Evolutionary conservation across 768 basidiomycete genomes (phyloP), one percentile per base, ranked within the genome.

Genomic region (Pisolithus albus): DNA sequence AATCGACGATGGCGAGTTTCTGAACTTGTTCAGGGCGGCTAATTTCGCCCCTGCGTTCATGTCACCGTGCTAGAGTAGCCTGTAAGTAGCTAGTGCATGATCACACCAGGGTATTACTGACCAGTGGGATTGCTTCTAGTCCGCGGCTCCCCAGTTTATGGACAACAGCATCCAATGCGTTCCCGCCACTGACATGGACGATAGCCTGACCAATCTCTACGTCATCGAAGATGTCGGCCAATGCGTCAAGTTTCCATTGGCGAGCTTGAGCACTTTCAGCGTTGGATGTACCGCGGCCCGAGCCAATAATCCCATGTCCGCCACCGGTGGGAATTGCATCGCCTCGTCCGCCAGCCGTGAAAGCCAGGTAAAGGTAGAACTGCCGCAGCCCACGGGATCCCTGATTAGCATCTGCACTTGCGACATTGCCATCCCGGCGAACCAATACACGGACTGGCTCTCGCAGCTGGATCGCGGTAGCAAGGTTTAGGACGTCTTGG

Each of bases 391-490:
- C 90, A 19, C 91, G 81, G 50, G 88, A 83, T 41, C 83, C 81
- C 66, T 86, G 85, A 39, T 71, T 77, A 32, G 84, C 83, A 38
- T 86, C 79, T 5, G 83, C 77, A 30, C 82, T 82, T 9, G 78
- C 77, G 46, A 88, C 84, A 60, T 88, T 90, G 38, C 89, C 90
- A 58, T 92, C 89, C 16, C 95, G 79, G 48, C 96, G 82, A 21
- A 99, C 96, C 18, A 99, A 82, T n/a, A 99, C 96, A 23, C 96
- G 83, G 39, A 99, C 93, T 19, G 96, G 95, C 66, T 99, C 96
- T 48, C 88, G 83, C 10, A 99, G 80, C 62, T 96, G 89, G 52
- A 99, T 92, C 4, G 88, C 83, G 49, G 90, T 83, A 1, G 93
- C 93, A 39, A 99, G 84, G 66, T 94, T 97, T 56, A 99, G 80